These are phyloP conservation scores for Myxozyma sirexii DNA, from an alignment of 805 yeast species.

Conservation along the genomic window DNA sequence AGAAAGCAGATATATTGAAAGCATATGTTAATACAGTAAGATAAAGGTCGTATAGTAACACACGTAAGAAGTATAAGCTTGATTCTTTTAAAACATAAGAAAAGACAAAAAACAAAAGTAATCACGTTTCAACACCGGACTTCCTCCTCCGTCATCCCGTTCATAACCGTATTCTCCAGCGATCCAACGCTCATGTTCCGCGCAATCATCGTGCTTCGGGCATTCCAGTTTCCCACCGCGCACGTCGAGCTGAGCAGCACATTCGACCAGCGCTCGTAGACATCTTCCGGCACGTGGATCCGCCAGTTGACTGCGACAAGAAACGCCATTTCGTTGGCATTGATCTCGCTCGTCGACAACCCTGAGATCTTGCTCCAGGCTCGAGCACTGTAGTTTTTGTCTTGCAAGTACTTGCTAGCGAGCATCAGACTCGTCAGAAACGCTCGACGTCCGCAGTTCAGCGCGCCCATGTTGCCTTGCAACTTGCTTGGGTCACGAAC, in stretches of 20 bases:
- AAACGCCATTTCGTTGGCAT: constrained; percentile 55
- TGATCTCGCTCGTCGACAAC: constrained; percentile 54
- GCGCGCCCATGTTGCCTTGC: constrained; percentile 19
- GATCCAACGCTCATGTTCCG: neutral
- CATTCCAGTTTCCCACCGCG: constrained; percentile 16
- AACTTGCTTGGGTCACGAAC: constrained; percentile 32
- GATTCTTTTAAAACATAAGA: neutral
- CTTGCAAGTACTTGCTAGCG: constrained; percentile 73
- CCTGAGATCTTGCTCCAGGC: constrained; percentile 81
- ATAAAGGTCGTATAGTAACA: neutral
- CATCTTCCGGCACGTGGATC: constrained; percentile 53
- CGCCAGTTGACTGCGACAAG: constrained; percentile 60
- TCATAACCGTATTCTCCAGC: neutral
- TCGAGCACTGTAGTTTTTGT: constrained; percentile 65
- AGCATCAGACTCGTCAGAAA: constrained; percentile 70
- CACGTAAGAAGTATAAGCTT: neutral
- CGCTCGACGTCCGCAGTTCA: constrained; percentile 61
- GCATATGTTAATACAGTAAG: neutral
- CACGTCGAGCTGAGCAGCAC: constrained; percentile 35
- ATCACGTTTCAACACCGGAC: neutral
- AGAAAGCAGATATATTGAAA: no score
- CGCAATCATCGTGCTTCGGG: neutral
- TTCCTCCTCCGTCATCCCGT: neutral
- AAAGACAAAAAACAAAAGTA: neutral
- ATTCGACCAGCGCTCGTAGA: constrained; percentile 50